Evolutionary conservation across 75 land plant species (phyloP).

Genomic region (Cupressus sempervirens): DNA sequence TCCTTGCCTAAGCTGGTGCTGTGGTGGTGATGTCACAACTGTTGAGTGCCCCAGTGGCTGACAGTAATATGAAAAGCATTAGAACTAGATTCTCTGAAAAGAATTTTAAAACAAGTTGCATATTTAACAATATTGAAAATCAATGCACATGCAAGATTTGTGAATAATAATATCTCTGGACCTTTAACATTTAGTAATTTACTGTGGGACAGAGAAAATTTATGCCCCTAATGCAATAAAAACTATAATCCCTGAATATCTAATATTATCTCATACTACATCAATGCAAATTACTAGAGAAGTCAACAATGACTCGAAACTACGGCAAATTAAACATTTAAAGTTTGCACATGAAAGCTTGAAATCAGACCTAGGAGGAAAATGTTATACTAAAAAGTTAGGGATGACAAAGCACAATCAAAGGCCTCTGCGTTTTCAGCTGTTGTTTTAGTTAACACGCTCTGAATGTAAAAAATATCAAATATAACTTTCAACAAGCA

Average conservation of each 20-base stretch:
- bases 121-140: neutral
- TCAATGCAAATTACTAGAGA: neutral
- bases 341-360: neutral
- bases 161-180: neutral
- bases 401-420: neutral
- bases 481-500: neutral
- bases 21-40: slow-evolving; percentile 3
- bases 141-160: neutral
- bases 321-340: neutral
- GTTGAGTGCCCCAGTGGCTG: neutral
- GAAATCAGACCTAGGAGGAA: neutral
- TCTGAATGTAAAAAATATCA: neutral
- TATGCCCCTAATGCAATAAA: neutral
- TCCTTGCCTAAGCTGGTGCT: slow-evolving; percentile 7
- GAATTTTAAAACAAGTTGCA: neutral
- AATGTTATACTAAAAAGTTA: neutral
- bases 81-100: neutral
- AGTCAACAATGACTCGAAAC: neutral
- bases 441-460: neutral
- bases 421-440: neutral
- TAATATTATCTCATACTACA: neutral
- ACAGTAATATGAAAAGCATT: slow-evolving; percentile 4
- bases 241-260: neutral
- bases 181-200: neutral
- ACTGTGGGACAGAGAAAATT: neutral